A percentile compares a stretch with the other conserved stretches of the same genome.
Evolutionary conservation across 2,329 filamentous ascomycete species (phyloP).

Genomic region (Hymenoscyphus albidus): DNA sequence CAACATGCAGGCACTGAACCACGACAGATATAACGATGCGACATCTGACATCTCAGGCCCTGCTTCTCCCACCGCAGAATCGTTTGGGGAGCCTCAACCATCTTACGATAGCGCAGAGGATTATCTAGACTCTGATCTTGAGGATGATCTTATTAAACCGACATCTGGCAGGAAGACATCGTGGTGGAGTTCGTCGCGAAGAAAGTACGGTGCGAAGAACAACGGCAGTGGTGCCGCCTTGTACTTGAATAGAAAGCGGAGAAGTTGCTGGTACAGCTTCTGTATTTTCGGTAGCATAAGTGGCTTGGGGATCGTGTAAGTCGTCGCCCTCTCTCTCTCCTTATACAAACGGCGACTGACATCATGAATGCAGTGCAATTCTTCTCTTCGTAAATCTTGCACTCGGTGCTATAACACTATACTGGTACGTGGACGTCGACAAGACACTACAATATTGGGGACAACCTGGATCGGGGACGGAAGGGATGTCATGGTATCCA

Average conservation of each 20-base stretch:
- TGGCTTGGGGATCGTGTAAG: slow-evolving; percentile 38
- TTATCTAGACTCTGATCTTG: slow-evolving; percentile 14
- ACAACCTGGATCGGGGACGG: slow-evolving; percentile 36
- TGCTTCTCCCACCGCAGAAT: slow-evolving; percentile 5
- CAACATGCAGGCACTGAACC: slow-evolving; percentile 11
- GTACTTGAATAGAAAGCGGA: slow-evolving; percentile 10
- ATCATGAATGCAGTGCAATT: slow-evolving; percentile 27
- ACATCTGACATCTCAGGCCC: slow-evolving; percentile 1
- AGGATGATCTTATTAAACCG: slow-evolving; percentile 16
- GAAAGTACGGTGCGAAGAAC: background rate
- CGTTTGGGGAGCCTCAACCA: slow-evolving; percentile 9
- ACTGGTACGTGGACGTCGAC: slow-evolving; percentile 32
- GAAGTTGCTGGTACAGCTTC: slow-evolving; percentile 29
- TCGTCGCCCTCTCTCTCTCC: slow-evolving; percentile 8
- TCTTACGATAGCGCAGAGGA: slow-evolving; percentile 14
- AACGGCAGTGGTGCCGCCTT: background rate
- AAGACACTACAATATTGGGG: slow-evolving; percentile 38
- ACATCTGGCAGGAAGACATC: background rate
- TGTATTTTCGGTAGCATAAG: slow-evolving; percentile 38
- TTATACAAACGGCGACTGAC: slow-evolving; percentile 8
- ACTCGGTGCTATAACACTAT: slow-evolving; percentile 34
- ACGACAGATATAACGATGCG: slow-evolving; percentile 10
- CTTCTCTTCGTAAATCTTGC: slow-evolving; percentile 36
- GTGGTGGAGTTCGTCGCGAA: slow-evolving; percentile 1
- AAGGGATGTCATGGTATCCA: slow-evolving; percentile 44